These are phyloP conservation scores for Trypethelium eluteriae DNA, from an alignment of 495 filamentous ascomycete genomes.

Conservation along the genomic window DNA sequence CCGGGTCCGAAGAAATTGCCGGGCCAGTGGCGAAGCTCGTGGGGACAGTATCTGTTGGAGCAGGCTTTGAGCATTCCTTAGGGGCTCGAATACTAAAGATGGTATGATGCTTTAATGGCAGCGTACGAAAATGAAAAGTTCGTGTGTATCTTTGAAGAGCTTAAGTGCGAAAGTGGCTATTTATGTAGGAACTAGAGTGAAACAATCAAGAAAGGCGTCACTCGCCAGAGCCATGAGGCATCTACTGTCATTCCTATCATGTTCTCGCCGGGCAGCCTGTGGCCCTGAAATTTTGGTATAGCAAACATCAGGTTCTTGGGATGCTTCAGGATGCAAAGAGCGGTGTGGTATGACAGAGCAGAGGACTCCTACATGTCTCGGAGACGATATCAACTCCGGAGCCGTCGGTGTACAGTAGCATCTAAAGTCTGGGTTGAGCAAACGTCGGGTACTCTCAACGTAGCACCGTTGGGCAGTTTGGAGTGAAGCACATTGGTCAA, in stretches of 20 bases:
- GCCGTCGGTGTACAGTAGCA: neutral
- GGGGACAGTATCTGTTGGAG: neutral
- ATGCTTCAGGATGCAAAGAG: no score
- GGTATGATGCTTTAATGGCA: neutral
- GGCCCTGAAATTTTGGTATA: no score
- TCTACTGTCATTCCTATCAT: no score
- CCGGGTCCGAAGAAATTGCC: neutral
- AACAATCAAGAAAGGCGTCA: neutral
- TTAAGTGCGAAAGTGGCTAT: neutral
- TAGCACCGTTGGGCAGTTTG: neutral
- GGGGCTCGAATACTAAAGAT: neutral
- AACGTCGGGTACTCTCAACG: neutral
- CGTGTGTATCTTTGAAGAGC: neutral
- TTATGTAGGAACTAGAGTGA: neutral
- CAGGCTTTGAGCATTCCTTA: neutral
- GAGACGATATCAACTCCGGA: neutral
- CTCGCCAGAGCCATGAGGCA: no score
- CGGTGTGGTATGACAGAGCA: no score
- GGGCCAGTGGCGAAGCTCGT: neutral
- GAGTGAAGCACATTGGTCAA: neutral
- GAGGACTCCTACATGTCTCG: no score
- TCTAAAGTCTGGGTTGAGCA: neutral
- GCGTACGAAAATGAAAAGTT: neutral
- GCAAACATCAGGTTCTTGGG: no score
- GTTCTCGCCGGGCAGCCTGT: no score